Conservation (phyloP, 176 grass and related monocot genomes). For the Zoysia japonica region DNA sequence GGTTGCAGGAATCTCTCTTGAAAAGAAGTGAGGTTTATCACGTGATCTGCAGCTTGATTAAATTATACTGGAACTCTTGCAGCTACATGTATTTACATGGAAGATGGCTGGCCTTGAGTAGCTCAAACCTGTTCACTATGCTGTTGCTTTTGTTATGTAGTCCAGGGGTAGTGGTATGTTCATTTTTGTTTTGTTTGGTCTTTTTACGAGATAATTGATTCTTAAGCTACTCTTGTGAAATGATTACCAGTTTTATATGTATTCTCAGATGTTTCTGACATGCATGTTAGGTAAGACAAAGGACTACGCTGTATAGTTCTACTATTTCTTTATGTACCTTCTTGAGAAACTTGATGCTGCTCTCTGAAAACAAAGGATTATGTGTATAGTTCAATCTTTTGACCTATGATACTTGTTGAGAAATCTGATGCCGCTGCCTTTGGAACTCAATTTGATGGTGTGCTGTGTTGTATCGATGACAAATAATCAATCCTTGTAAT, state of each 20-base stretch:
- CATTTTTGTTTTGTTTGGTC: constrained; percentile 42
- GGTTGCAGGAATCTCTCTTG: constrained; percentile 4
- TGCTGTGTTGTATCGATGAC: background rate
- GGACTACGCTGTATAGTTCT: constrained; percentile 36
- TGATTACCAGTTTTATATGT: constrained; percentile 50
- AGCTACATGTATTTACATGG: constrained; percentile 28
- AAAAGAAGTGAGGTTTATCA: constrained; percentile 2
- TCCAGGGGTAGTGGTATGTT: constrained; percentile 42
- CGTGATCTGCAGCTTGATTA: constrained; percentile 18
- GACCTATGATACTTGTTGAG: background rate
- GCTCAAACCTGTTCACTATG: constrained; percentile 18
- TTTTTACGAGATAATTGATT: constrained; percentile 47
- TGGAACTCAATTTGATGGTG: background rate
- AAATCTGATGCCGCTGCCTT: background rate
- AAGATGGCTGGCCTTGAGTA: constrained; percentile 14
- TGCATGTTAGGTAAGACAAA: constrained; percentile 47
- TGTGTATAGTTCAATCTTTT: constrained; percentile 42
- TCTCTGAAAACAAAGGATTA: constrained; percentile 26
- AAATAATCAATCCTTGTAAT: background rate
- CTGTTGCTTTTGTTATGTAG: constrained; percentile 30
- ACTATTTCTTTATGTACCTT: constrained; percentile 17
- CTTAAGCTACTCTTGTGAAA: constrained; percentile 44
- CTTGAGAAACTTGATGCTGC: background rate
- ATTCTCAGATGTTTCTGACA: constrained; percentile 37
- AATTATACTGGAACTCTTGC: constrained; percentile 20